Conservation (phyloP, 2,329 filamentous ascomycete genomes). For the Coniochaeta sp. region DNA sequence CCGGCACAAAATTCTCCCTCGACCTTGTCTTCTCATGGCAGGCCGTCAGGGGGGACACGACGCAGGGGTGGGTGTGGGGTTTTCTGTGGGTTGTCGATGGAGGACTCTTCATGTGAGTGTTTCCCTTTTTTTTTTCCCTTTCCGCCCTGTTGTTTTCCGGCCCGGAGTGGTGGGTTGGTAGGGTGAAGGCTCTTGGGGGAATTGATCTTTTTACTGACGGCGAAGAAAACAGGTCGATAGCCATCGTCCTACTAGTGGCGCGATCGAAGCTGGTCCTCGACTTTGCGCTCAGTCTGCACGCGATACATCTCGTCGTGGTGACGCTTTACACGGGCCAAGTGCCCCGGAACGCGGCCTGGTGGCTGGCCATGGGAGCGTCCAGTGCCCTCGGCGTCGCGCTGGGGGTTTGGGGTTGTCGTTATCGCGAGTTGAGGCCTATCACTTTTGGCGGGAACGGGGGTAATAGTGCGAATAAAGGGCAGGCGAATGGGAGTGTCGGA, state of each 20-base stretch:
- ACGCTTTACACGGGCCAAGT: conserved; percentile 70
- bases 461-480: conserved; percentile 4
- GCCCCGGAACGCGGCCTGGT: conserved; percentile 80
- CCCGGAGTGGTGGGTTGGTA: too few relatives aligned
- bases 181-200: too few relatives aligned
- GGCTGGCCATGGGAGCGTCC: conserved; percentile 51
- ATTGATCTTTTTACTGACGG: background rate
- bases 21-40: conserved; percentile 52
- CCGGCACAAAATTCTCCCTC: conserved; percentile 44
- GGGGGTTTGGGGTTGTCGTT: conserved; percentile 86
- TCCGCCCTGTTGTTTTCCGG: background rate
- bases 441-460: conserved; percentile 59
- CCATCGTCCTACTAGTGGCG: conserved; percentile 74
- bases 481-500: background rate
- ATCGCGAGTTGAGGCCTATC: conserved; percentile 82
- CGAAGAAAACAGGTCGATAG: conserved; percentile 56
- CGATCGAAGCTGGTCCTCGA: conserved; percentile 93
- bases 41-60: conserved; percentile 52
- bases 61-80: conserved; percentile 51
- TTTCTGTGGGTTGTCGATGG: conserved; percentile 52
- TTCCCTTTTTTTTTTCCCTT: background rate
- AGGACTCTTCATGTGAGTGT: conserved; percentile 41
- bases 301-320: conserved; percentile 30
- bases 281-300: conserved; percentile 73
- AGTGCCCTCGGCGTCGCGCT: conserved; percentile 43